A percentile compares a stretch with the other conserved stretches of the same genome.
Conservation (phyloP, 805 yeast species). For the Suhomyces sp. region DNA sequence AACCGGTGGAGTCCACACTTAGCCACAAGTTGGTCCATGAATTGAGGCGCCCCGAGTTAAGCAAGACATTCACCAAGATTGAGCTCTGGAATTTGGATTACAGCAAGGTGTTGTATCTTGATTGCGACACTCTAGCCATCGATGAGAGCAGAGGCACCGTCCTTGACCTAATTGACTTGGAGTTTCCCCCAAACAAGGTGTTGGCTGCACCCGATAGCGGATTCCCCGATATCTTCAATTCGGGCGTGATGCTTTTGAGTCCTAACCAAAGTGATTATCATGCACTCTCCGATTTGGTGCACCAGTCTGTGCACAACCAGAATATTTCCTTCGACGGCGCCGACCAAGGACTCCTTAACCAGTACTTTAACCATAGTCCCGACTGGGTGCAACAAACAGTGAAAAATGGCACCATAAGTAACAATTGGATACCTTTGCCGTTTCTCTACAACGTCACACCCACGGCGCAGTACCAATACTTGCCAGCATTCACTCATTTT, state of each 20-base stretch:
- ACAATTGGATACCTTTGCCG: slow-evolving; percentile 70
- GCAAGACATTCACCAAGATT: slow-evolving; percentile 54
- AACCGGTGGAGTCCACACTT: slow-evolving; percentile 23
- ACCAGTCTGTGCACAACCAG: slow-evolving; percentile 11
- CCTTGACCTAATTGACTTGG: slow-evolving; percentile 29
- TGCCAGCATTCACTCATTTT: slow-evolving; percentile 65
- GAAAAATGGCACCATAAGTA: background rate
- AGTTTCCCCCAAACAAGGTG: slow-evolving; percentile 23
- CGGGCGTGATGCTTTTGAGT: slow-evolving; percentile 64
- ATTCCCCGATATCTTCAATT: slow-evolving; percentile 87
- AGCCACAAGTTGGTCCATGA: slow-evolving; percentile 24
- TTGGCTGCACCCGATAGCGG: slow-evolving; percentile 79
- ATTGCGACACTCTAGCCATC: slow-evolving; percentile 52
- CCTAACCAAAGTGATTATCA: slow-evolving; percentile 48
- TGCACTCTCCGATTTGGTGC: slow-evolving; percentile 33
- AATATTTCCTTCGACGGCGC: slow-evolving; percentile 72
- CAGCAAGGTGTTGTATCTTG: slow-evolving; percentile 56
- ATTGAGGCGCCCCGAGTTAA: slow-evolving; percentile 52
- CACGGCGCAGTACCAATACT: slow-evolving; percentile 59
- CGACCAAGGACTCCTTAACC: slow-evolving; percentile 87
- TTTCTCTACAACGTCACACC: slow-evolving; percentile 82
- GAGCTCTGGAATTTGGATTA: slow-evolving; percentile 50
- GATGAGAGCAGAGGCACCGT: slow-evolving; percentile 15
- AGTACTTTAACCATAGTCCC: slow-evolving; percentile 53
- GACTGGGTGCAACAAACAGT: slow-evolving; percentile 31